Evolutionary conservation across 169 alveolate species (phyloP).

Genomic region (Pseudocohnilembus persalinus): DNA sequence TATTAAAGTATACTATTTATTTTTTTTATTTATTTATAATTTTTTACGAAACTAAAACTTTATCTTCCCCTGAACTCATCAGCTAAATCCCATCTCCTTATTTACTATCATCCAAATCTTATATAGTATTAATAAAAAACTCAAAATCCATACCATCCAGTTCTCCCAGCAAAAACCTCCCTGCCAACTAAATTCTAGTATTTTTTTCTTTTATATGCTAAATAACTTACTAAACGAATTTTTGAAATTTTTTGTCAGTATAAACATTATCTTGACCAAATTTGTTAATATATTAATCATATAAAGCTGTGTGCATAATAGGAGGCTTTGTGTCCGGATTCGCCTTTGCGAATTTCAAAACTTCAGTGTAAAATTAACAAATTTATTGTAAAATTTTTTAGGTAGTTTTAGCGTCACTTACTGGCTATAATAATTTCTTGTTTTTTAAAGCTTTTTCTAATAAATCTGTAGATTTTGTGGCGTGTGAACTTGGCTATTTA

Average conservation of each 20-base stretch:
- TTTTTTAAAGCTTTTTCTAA: neutral
- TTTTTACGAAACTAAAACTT: no score
- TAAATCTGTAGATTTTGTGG: neutral
- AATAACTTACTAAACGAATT: neutral
- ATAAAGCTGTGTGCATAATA: neutral
- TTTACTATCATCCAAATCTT: neutral
- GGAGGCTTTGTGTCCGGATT: neutral
- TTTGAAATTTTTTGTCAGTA: neutral
- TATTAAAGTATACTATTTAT: no score
- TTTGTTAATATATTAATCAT: neutral
- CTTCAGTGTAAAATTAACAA: neutral
- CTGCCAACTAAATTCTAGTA: neutral
- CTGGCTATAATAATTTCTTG: neutral
- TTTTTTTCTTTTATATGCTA: neutral
- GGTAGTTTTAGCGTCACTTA: neutral
- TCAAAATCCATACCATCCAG: neutral
- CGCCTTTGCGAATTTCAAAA: neutral
- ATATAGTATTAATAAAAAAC: no score
- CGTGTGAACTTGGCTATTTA: neutral
- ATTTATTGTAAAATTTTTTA: neutral
- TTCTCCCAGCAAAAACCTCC: neutral
- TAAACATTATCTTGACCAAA: neutral
- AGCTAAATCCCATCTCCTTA: neutral
- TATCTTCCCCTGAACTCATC: no score
- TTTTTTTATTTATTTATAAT: no score